Base-by-base conservation (phyloP, 179 eudicot genomes). In the Corrigiola litoralis region DNA sequence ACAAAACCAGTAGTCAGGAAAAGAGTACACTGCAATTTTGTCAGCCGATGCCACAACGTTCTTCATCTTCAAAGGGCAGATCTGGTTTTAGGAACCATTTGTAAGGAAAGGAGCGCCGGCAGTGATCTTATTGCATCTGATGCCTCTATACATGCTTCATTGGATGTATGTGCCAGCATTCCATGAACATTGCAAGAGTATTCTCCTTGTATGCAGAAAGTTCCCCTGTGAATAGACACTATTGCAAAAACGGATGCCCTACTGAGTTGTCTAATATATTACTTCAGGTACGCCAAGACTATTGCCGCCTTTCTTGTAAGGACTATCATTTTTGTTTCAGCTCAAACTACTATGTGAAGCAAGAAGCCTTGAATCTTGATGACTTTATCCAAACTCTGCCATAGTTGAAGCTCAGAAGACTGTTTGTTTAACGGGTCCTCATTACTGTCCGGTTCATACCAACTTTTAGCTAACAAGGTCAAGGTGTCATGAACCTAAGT, bases 61-160 rank as follows among this genome's bases (percentile, higher is more conserved):
- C 49, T 33, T 67, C 46, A 73, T 67, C 58, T 73, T 73, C 46
- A 27, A 2, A 16, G 69, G 73, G 72, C 77, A 73, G 7, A n/a
- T n/a, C n/a, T n/a, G n/a, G n/a, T n/a, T n/a, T n/a, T n/a, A n/a
- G n/a, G n/a, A n/a, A n/a, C n/a, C n/a, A n/a, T n/a, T n/a, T n/a
- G n/a, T n/a, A n/a, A n/a, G n/a, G n/a, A n/a, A n/a, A n/a, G n/a
- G n/a, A n/a, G n/a, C n/a, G n/a, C n/a, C n/a, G n/a, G n/a, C n/a
- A n/a, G n/a, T n/a, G n/a, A n/a, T n/a, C n/a, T n/a, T n/a, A n/a
- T n/a, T n/a, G n/a, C n/a, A n/a, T n/a, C n/a, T n/a, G n/a, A n/a
- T n/a, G n/a, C n/a, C n/a, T n/a, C n/a, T n/a, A n/a, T n/a, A n/a
- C n/a, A n/a, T n/a, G n/a, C n/a, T n/a, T n/a, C n/a, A n/a, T n/a